Base-by-base conservation (phyloP, 257 asterid species). In the Linderniella brevidens region DNA sequence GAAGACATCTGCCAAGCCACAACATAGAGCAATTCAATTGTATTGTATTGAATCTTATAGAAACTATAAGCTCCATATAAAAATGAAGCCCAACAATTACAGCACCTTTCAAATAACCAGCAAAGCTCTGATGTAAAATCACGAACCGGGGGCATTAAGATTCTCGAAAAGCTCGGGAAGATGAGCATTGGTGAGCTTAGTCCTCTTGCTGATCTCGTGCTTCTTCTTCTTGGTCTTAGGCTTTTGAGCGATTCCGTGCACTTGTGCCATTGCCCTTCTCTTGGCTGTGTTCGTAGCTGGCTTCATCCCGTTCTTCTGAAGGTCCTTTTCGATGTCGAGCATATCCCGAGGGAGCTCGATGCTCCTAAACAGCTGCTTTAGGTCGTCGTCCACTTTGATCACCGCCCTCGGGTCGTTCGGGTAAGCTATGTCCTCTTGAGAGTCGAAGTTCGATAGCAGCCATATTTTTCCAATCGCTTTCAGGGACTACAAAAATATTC, bases 151-250 rank as follows among this genome's bases (percentile, higher is more conserved):
- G 3, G 32, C 59, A 0, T 65, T 78, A 58, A 68, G 75, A 41
- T 64, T 58, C 63, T 73, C 46, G 66, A 88, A 88, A 29, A 88
- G 94, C 37, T 84, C 92, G 0, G 90, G 93, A 65, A 88, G 93
- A 19, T 84, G 96, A 35, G 82, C 71, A 49, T 84, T 84, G 18
- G 97, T 88, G 44, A 88, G 90, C 71, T 84, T 87, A 46, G 93
- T 80, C 74, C 92, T 78, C 70, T 76, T 83, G 83, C 79, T 71
- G 58, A 84, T 74, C 62, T 78, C 90, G 1, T 63, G 62, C 68
- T 81, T 76, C 80, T 85, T 85, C 80, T 78, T 86, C 80, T 84
- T 80, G 29, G 73, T 42, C 72, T 86, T 76, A 35, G 79, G 64
- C 60, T 82, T 78, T 40, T 65, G 70, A 19, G 58, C 55, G 52